Conservation (phyloP, 805 yeast genomes). For the Wickerhamiella brachini region DNA sequence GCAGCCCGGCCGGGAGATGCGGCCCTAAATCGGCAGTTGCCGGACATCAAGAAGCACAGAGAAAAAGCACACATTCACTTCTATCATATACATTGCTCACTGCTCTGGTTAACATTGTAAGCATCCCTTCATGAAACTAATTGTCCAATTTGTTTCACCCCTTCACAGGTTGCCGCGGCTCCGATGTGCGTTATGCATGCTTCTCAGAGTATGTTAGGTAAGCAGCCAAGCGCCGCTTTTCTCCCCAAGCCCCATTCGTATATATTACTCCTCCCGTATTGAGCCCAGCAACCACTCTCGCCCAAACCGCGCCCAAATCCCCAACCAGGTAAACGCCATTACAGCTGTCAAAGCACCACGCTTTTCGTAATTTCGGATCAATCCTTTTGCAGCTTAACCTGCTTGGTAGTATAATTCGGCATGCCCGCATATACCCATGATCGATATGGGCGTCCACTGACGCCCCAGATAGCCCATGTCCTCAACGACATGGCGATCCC, state of each 20-base stretch:
- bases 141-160: not conserved
- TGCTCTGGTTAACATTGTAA: no score
- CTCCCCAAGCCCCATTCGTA: not conserved
- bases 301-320: not conserved
- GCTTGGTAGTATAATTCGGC: not conserved
- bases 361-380: not conserved
- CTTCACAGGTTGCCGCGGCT: not conserved
- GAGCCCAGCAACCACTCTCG: not conserved
- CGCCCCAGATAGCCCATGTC: constrained; percentile 3
- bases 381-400: not conserved
- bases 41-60: not conserved
- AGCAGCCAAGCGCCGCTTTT: not conserved
- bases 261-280: not conserved
- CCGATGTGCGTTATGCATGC: not conserved
- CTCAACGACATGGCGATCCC: constrained; percentile 4
- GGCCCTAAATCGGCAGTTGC: not conserved
- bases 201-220: not conserved
- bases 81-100: no score
- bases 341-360: not conserved
- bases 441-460: constrained; percentile 5
- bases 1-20: not conserved
- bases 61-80: no score
- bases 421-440: constrained; percentile 4
- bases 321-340: not conserved
- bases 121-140: no score